Evolutionary conservation across 148 eudicot species (phyloP), one percentile per base, ranked within the genome.

Genomic region (Dianthus caryophyllus): DNA sequence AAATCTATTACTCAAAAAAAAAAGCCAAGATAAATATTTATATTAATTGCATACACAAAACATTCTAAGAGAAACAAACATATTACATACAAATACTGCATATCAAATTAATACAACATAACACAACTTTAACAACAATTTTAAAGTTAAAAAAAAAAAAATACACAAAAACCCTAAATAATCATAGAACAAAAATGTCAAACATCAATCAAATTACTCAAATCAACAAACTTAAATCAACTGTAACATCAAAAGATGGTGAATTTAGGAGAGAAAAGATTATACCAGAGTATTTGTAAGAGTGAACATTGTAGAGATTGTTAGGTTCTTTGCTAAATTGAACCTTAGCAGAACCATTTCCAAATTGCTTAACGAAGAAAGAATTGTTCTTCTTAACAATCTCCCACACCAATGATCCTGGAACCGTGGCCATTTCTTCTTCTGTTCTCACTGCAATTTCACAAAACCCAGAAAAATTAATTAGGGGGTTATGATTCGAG

Each of bases 271-370:
- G n/a, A n/a, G n/a, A n/a, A n/a, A n/a, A n/a, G n/a, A n/a, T n/a
- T n/a, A n/a, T 81, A 91, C 97, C 97, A 68, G 97, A 88, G 85
- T 86, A 82, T 70, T 91, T 88, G 85, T 88, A 91, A 58, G 91
- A 84, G 77, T 91, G 90, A 61, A 74, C 55, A 61, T 88, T 88
- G 88, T 68, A 94, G 33, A 93, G 98, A 59, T 93, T 93, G 86
- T 88, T 90, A 57, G 77, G 74, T 75, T 93, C 98, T 66, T 78
- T 93, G 81, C 88, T 89, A 77, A 93, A 93, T 66, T 72, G 83
- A 56, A 87, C 82, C 64, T 87, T 82, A 38, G 88, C 87, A 39
- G 80, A 78, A 51, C 89, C 86, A 65, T 93, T 87, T 0, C 98
- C 98, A 15, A 93, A 93, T 76, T 93, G 81, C 88, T 93, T 89